phyloP scores from a whole-genome alignment of 2,329 filamentous ascomycete genomes.

The Fusarium luffae region DNA sequence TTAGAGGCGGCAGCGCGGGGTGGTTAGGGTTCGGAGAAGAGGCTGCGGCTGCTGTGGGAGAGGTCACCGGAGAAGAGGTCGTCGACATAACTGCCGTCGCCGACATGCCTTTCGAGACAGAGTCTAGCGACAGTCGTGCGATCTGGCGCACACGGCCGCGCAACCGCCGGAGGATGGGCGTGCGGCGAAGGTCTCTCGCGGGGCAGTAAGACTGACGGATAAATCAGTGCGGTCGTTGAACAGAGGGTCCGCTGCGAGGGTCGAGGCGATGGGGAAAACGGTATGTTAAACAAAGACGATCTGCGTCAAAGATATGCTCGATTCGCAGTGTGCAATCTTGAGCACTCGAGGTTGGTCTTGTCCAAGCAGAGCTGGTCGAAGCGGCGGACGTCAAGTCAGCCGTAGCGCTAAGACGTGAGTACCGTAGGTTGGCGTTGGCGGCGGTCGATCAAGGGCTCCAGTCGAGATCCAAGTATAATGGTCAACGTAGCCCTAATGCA shows the following conservation, averaged over 20 bases:
- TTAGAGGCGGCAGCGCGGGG: constrained; percentile 65
- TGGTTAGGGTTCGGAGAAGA: constrained; percentile 62
- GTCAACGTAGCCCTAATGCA: constrained; percentile 45
- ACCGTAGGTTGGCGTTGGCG: constrained; percentile 21
- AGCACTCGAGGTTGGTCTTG: constrained; percentile 18
- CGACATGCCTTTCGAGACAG: constrained; percentile 48
- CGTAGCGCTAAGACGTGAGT: constrained; percentile 39
- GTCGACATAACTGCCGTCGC: constrained; percentile 67
- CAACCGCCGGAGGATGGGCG: constrained; percentile 41
- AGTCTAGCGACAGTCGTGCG: constrained; percentile 45
- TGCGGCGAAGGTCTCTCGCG: constrained; percentile 33
- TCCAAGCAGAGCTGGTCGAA: constrained; percentile 29
- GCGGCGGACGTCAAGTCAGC: constrained; percentile 45
- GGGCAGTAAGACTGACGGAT: constrained; percentile 36
- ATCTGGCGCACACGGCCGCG: constrained; percentile 47
- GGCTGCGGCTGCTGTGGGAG: constrained; percentile 61
- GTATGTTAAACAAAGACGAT: constrained; percentile 19
- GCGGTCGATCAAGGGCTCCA: constrained; percentile 37
- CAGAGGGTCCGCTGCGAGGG: constrained; percentile 24
- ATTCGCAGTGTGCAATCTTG: constrained; percentile 26
- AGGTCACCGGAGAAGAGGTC: constrained; percentile 64
- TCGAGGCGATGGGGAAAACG: constrained; percentile 15
- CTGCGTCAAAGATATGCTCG: constrained; percentile 21
- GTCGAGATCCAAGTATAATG: constrained; percentile 37
- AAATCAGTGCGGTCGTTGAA: constrained; percentile 18